Evolutionary conservation across 73 alveolate species (phyloP).

Genomic region (Effrenium voratum): DNA sequence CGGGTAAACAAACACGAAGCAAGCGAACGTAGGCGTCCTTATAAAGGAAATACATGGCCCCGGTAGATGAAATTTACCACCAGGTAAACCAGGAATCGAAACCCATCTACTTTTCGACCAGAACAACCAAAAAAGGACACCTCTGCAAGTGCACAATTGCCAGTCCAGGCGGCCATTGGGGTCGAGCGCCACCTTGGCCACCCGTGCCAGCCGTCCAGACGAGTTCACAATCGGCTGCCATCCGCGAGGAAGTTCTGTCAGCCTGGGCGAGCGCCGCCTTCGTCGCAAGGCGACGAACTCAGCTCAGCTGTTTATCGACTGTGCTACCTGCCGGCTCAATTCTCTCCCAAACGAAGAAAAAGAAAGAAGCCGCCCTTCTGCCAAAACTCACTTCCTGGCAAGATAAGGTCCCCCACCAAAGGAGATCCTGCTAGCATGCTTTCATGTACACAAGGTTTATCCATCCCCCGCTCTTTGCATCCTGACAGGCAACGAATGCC

Average conservation of each 20-base stretch:
- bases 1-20: no score
- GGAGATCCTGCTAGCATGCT: no score
- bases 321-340: no score
- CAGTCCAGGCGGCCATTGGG: conserved; percentile 24
- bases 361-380: no score
- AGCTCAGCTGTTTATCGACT: no score
- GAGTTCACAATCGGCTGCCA: conserved; percentile 94
- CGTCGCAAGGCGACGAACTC: no score
- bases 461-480: no score
- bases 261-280: background rate
- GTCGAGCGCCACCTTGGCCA: conserved; percentile 87
- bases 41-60: background rate
- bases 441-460: no score
- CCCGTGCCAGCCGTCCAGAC: conserved; percentile 85
- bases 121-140: background rate
- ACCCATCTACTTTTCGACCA: background rate
- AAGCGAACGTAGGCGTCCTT: background rate
- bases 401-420: no score
- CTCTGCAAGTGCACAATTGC: background rate
- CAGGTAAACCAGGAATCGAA: background rate
- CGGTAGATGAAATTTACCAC: background rate
- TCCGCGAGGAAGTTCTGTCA: conserved; percentile 84
- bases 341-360: no score
- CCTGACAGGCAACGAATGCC: no score
- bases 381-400: no score